phyloP scores from a whole-genome alignment of 1,139 yeast genomes.

The Hansenula anomala region DNA sequence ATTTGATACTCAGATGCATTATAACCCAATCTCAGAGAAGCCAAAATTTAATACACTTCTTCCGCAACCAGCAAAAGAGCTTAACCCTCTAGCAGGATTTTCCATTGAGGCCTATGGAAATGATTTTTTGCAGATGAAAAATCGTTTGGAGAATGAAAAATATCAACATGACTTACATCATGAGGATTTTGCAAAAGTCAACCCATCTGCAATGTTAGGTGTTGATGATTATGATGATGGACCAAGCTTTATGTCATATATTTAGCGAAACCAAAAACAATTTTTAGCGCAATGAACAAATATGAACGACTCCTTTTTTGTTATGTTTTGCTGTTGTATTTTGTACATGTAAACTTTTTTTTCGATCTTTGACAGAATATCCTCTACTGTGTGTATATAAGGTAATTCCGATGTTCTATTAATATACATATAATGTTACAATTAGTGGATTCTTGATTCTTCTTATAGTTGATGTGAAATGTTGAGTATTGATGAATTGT shows the following conservation, averaged over 20 bases:
- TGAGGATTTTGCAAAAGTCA: conserved; percentile 4
- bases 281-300: too few relatives aligned
- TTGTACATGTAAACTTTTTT: too few relatives aligned
- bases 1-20: background rate
- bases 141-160: background rate
- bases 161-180: background rate
- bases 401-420: too few relatives aligned
- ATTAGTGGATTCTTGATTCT: too few relatives aligned
- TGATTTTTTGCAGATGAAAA: background rate
- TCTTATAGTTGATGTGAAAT: too few relatives aligned
- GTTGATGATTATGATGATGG: conserved; percentile 8
- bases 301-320: too few relatives aligned
- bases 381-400: too few relatives aligned
- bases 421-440: too few relatives aligned
- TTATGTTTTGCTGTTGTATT: too few relatives aligned
- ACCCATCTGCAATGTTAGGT: conserved; percentile 13
- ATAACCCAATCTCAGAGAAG: background rate
- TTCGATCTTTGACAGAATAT: too few relatives aligned
- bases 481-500: too few relatives aligned
- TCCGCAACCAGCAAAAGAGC: background rate
- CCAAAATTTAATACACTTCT: background rate
- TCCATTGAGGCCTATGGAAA: background rate
- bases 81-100: background rate
- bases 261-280: too few relatives aligned
- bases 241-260: conserved; percentile 9